Base-by-base conservation (phyloP, 2,329 filamentous ascomycete species). In the Orbilia brochopaga region DNA sequence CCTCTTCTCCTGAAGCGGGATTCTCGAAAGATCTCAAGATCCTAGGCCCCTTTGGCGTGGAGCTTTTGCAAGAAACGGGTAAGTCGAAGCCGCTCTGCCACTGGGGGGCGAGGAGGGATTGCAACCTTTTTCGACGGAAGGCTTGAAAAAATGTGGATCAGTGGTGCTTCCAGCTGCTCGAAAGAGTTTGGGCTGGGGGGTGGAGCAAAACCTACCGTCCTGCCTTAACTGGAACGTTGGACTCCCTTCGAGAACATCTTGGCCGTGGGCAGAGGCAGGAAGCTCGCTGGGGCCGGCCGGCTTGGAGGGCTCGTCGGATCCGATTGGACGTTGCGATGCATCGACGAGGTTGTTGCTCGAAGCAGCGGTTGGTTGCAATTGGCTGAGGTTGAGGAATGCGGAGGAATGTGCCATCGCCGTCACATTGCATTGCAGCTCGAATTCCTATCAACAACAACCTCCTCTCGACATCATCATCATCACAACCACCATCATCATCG, bases 1-100 rank as follows among this genome's bases (percentile, higher is more conserved):
- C 23, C 44, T 21, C 32, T 35, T 30, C 50, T 61, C 46, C 50
- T 61, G 48, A 50, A 30, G 51, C 40, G 57, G 54, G 44, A 61
- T 69, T 63, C 65, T 69, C 65, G 65, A 69, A 69, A 59, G 58
- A 63, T 69, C 65, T 63, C 60, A 48, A 48, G 44, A 48, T 48
- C 44, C 44, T 23, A 23, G 44, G 32, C 56, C 21, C 23, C 23
- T 42, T 67, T 67, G 48, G 30, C 44, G 42, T 37, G 30, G 46
- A 35, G 52, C 27, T 32, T n/a, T 30, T 40, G 44, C 27, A 13
- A 48, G 30, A 51, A 64, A 63, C 27, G 54, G 66, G 56, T 48
- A 70, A 64, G 59, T 70, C 66, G 54, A 63, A 54, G 53, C 66
- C 24, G 55, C 48, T 54, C 54, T 60, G 67, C 50, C 51, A n/a